Percentiles rank a stretch among this genome's conserved stretches.
Conservation (phyloP, 257 asterid genomes). For the Penstemon eatonii region DNA sequence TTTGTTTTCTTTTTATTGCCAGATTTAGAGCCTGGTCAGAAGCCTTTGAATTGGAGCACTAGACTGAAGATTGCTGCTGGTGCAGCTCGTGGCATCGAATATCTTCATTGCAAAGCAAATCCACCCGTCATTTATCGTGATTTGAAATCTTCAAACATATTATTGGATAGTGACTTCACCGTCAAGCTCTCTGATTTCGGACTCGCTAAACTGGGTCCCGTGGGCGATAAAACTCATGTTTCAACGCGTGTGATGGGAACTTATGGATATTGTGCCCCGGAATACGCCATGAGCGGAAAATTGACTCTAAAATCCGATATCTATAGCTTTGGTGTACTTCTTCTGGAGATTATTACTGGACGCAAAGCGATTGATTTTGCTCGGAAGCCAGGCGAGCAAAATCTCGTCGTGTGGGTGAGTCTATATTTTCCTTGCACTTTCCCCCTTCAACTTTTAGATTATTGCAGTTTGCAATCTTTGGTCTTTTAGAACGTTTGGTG, state of each 20-base stretch:
- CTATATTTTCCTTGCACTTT: neutral
- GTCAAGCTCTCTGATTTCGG: constrained; percentile 90
- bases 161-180: constrained; percentile 73
- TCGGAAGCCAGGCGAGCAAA: constrained; percentile 62
- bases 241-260: constrained; percentile 98
- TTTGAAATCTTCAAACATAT: constrained; percentile 76
- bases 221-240: constrained; percentile 87
- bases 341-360: constrained; percentile 84
- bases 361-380: constrained; percentile 66
- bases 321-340: constrained; percentile 85
- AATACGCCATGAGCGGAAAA: constrained; percentile 84
- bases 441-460: neutral
- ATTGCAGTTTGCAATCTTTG: neutral
- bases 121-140: constrained; percentile 92
- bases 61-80: constrained; percentile 81
- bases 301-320: constrained; percentile 85
- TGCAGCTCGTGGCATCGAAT: constrained; percentile 83
- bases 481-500: neutral
- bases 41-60: constrained; percentile 74
- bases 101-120: constrained; percentile 79
- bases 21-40: constrained; percentile 50
- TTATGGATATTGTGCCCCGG: constrained; percentile 90
- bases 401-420: constrained; percentile 85
- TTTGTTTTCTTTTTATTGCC: neutral
- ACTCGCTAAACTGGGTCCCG: constrained; percentile 86